Base-by-base conservation (phyloP, 202 grass and related monocot species). In the Musa balbisiana region DNA sequence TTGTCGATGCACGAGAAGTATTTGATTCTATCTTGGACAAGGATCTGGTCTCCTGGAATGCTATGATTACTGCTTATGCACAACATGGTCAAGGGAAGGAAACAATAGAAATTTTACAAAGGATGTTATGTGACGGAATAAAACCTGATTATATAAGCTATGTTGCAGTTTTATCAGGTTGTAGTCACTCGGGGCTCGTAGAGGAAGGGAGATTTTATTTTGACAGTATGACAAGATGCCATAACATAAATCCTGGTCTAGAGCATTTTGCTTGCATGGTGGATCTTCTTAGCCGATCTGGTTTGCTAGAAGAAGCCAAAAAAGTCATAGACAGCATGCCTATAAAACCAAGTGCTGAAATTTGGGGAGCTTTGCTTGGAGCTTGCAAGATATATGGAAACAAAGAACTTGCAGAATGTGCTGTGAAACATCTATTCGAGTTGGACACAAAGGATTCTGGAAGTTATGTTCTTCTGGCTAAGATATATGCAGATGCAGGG, bases 81-180 rank as follows among this genome's bases (percentile, higher is more conserved):
- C 94, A 97, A 62, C 90, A 97, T 21, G 94, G 94, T 62, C 87
- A 87, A 83, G 94, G 88, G 27, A 93, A 77, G 81, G 86, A 97
- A 81, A 88, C 90, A 33, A 87, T 88, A 77, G 76, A 88, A 51
- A 84, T 84, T 53, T 97, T 89, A 74, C 64, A 93, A 68, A 70
- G 78, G 62, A 93, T 97, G 87, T 69, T 93, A 73, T 51, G 62
- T 72, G 87, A 74, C 66, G 86, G 79, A 50, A 62, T 77, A 72
- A 86, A 80, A 77, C 94, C 94, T 77, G 94, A 97, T 78, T 97
- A 93, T 75, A 93, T 93, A 93, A 93, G 90, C 76, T 97, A 93
- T 74, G 86, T 97, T 79, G 90, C 90, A 29, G 84, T 93, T 89
- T 80, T 97, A 75, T 93, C 94, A 52, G 81, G 52, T 50, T 97